Evolutionary conservation across 306 rosid species (phyloP).

Genomic region (Prunus kanzakura): DNA sequence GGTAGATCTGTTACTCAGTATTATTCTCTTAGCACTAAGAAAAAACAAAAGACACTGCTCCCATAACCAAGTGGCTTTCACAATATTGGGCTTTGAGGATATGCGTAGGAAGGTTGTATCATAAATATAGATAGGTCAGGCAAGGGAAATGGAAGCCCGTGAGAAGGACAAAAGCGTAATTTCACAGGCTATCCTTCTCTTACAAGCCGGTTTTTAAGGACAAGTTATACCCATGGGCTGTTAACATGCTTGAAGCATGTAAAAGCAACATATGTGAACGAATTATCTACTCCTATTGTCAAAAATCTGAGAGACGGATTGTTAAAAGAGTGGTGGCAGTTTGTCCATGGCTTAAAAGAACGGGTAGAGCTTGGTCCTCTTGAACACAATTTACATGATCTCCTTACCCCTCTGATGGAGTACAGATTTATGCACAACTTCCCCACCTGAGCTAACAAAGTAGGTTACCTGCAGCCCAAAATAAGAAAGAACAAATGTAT

Average conservation of each 20-base stretch:
- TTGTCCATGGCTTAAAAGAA: background rate
- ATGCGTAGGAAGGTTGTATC: too few species aligned
- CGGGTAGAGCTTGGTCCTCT: background rate
- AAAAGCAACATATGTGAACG: background rate
- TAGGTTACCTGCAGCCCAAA: slow-evolving; percentile 37
- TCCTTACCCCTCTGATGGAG: slow-evolving; percentile 50
- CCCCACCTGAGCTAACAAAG: slow-evolving; percentile 37
- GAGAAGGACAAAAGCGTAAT: background rate
- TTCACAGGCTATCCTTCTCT: background rate
- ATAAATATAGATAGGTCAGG: background rate
- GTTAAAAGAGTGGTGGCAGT: background rate
- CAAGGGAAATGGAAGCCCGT: background rate
- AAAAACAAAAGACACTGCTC: too few species aligned
- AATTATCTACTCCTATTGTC: background rate
- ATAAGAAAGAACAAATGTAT: background rate
- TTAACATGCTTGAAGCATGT: background rate
- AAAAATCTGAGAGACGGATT: background rate
- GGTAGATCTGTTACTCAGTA: too few species aligned
- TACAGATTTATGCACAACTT: slow-evolving; percentile 32
- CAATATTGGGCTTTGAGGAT: too few species aligned
- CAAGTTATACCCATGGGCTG: too few species aligned
- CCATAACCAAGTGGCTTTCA: too few species aligned
- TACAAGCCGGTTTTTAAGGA: too few species aligned
- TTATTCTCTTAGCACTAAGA: too few species aligned
- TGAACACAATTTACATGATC: slow-evolving; percentile 26